These are phyloP conservation scores for Colletotrichum tropicicola DNA, from an alignment of 2,329 filamentous ascomycete genomes.

Conservation along the genomic window DNA sequence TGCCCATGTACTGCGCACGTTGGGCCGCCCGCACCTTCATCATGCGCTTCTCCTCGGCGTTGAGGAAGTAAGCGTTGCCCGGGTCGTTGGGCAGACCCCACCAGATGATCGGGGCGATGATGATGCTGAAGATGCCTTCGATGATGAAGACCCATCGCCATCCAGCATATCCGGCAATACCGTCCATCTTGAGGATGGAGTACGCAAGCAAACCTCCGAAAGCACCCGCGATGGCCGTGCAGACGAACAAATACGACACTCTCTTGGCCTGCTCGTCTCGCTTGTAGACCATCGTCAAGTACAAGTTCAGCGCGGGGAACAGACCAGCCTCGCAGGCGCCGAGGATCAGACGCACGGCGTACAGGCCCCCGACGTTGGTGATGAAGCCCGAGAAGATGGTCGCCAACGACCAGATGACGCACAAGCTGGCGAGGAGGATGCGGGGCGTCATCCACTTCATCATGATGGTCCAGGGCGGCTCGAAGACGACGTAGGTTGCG, in stretches of 20 bases:
- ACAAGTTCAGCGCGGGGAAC: slow-evolving; percentile 55
- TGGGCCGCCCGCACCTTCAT: slow-evolving; percentile 58
- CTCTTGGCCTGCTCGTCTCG: slow-evolving; percentile 37
- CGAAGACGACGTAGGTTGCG: slow-evolving; percentile 58
- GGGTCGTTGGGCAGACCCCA: slow-evolving; percentile 58
- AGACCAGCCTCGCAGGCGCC: slow-evolving; percentile 58
- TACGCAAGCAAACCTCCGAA: slow-evolving; percentile 54
- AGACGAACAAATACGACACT: slow-evolving; percentile 53
- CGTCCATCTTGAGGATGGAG: slow-evolving; percentile 52
- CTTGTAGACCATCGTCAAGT: slow-evolving; percentile 49
- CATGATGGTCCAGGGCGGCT: slow-evolving; percentile 41
- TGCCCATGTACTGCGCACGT: slow-evolving; percentile 56
- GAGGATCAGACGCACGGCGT: slow-evolving; percentile 55
- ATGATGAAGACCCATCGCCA: slow-evolving; percentile 63
- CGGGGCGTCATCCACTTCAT: slow-evolving; percentile 44
- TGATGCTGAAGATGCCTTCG: slow-evolving; percentile 54
- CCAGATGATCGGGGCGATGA: slow-evolving; percentile 53
- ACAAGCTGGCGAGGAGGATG: slow-evolving; percentile 37
- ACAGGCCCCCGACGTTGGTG: slow-evolving; percentile 48
- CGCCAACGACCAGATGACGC: slow-evolving; percentile 55
- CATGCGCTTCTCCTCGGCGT: slow-evolving; percentile 55
- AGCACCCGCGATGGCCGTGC: slow-evolving; percentile 58
- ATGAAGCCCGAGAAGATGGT: slow-evolving; percentile 58
- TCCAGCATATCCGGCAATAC: slow-evolving; percentile 43
- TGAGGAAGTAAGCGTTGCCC: slow-evolving; percentile 57